Conservation (phyloP, 345 rosid genomes). For the Heritiera littoralis region DNA sequence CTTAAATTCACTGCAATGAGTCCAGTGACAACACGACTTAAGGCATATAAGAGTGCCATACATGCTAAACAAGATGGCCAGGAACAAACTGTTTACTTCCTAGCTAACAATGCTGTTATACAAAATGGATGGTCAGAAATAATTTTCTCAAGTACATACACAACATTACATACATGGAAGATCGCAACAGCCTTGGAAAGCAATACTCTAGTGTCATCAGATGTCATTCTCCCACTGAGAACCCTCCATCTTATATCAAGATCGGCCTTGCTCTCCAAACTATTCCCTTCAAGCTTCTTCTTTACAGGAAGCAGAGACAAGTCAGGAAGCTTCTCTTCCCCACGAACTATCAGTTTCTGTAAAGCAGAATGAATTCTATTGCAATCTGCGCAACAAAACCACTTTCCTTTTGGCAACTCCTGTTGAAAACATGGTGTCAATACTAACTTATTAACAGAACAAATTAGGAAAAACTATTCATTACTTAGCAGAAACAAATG, state of each 20-base stretch:
- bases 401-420: conserved; percentile 85
- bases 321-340: conserved; percentile 75
- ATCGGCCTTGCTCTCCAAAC: conserved; percentile 33
- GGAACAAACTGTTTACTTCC: neutral
- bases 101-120: neutral
- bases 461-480: conserved; percentile 13
- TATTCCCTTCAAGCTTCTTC: conserved; percentile 44
- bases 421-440: conserved; percentile 38
- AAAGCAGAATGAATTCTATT: conserved; percentile 51
- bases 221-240: conserved; percentile 54
- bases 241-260: conserved; percentile 87
- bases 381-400: conserved; percentile 80
- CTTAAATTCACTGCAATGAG: conserved; percentile 3
- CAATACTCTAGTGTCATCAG: conserved; percentile 51
- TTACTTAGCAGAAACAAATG: neutral
- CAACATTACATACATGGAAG: conserved; percentile 62
- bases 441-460: conserved; percentile 1
- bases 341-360: conserved; percentile 51
- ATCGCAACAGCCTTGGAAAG: conserved; percentile 70
- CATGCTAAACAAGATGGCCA: neutral
- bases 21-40: neutral
- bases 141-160: neutral
- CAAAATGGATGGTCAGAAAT: neutral
- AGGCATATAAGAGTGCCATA: neutral
- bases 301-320: conserved; percentile 48